Base-by-base conservation (phyloP, 2,329 filamentous ascomycete genomes). In the Fusarium sp. region DNA sequence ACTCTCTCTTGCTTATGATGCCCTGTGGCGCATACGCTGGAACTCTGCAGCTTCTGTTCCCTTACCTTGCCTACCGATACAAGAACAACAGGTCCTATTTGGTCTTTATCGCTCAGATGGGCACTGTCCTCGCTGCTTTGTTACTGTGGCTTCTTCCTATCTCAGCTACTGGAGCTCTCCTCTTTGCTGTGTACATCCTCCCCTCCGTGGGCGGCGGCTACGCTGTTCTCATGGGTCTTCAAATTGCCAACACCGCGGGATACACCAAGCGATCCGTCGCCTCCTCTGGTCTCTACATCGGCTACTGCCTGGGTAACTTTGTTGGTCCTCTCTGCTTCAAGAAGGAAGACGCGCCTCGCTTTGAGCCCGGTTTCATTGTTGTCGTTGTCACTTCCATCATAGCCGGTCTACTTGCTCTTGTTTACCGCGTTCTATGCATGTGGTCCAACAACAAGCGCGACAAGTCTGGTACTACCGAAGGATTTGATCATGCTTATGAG, bases 401-500 rank as follows among this genome's bases (percentile, higher is more conserved):
- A 0, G 79, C 78, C 11, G 78, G 52, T 3, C 41, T 82, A 10
- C 76, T 86, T 7, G 80, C 81, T 1, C 64, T 86, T 10, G 74
- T 82, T 0, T 87, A 87, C 69, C 82, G 85, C 7, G 77, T 80
- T 38, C 67, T 86, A 11, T 86, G 84, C 66, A 76, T 84, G 8
- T 81, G 78, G 79, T 80, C 84, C 15, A 87, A 87, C 68, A 77
- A 75, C 22, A 79, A 76, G 61, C 80, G 84, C 31, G 84, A 87
- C 64, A 78, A 77, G 50, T 71, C 81, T 4, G 84, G 84, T 5
- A 81, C 79, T 14, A 60, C 80, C n/a, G 85, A 88, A 75, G 84
- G 80, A 3, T 88, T 83, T 50, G 86, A 87, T 49, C 82, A 87
- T 73, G 86, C 86, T 1, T 87, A 86, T 62, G 84, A 87, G 55